Base-by-base conservation (phyloP, 495 filamentous ascomycete species). In the Podospora pseudopauciseta region DNA sequence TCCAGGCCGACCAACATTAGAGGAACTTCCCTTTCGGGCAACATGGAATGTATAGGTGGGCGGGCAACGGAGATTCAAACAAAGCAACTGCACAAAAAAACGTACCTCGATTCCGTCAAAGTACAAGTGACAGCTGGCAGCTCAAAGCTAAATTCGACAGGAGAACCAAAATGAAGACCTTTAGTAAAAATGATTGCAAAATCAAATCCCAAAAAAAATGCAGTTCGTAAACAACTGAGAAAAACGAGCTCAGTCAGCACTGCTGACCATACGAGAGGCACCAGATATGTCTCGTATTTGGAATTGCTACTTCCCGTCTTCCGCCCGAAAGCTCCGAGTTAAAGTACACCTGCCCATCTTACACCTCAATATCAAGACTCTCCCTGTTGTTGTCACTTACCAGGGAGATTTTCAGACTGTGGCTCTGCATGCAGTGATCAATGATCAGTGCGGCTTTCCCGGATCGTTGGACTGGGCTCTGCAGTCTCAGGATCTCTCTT, bases 401-500 rank as follows among this genome's bases (percentile, higher is more conserved):
- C 39, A 49, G 39, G 39, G 39, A 49, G 3, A 7, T 32, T 5
- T 23, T 23, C 23, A 5, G 39, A 0, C 13, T 49, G 13, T 49
- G 39, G 5, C 39, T 49, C 39, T 49, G 39, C 39, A 49, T 49
- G 39, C 39, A 49, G 39, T 11, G 39, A 49, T 49, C 39, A 49
- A 11, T 58, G 55, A 49, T 49, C 39, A 49, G 39, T 58, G 55
- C 55, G 55, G 23, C n/a, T 58, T 58, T 58, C 55, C 55, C 55
- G 55, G 55, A 58, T 58, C 55, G n/a, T 26, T 58, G 55, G 55
- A 20, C 55, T 58, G 55, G 55, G n/a, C n/a, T 58, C 55, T 58
- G 55, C n/a, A 58, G 55, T 58, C n/a, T 26, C n/a, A 26, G 18
- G 18, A 58, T 58, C 55, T 49, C 55, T 58, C 55, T 15, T 11